Percentiles rank a stretch among this genome's conserved stretches.
Conservation (phyloP, 2,329 filamentous ascomycete species). For the Talaromyces sp. region DNA sequence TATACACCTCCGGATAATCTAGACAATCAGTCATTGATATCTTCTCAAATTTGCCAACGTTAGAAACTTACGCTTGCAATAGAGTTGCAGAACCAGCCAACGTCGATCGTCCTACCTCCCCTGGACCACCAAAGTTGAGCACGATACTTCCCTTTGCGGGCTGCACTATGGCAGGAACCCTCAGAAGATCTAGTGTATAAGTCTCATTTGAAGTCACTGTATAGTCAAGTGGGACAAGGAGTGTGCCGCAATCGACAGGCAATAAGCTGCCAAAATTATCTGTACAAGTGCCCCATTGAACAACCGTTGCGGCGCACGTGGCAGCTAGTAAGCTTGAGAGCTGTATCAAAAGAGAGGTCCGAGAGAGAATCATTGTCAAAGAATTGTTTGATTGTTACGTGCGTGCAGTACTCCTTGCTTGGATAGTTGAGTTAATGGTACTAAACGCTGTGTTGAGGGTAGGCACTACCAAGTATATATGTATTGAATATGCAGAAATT, state of each 20-base stretch:
- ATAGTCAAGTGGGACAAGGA: conserved; percentile 37
- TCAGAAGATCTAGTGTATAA: conserved; percentile 28
- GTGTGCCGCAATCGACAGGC: conserved; percentile 28
- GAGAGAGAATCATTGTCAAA: neutral
- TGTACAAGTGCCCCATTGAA: conserved; percentile 7
- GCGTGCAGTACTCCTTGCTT: too few relatives aligned
- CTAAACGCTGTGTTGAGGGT: too few relatives aligned
- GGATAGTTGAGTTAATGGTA: too few relatives aligned
- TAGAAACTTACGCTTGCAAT: neutral
- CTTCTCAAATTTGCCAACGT: neutral
- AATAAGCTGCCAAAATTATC: neutral
- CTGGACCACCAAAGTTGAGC: conserved; percentile 35
- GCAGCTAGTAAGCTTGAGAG: neutral
- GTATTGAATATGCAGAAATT: neutral
- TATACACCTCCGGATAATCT: conserved; percentile 2
- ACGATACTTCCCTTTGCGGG: conserved; percentile 32
- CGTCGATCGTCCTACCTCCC: conserved; percentile 18
- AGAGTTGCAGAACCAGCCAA: conserved; percentile 1
- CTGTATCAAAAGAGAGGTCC: neutral
- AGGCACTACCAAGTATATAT: neutral
- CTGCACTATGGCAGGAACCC: conserved; percentile 26
- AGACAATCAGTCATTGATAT: neutral
- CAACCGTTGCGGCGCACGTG: neutral
- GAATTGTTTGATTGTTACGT: too few relatives aligned
- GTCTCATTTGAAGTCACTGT: conserved; percentile 23